A percentile compares a stretch with the other conserved stretches of the same genome.
These are phyloP conservation scores for Coniochaeta sp. DNA, from an alignment of 2,329 filamentous ascomycete genomes.

Conservation along the genomic window DNA sequence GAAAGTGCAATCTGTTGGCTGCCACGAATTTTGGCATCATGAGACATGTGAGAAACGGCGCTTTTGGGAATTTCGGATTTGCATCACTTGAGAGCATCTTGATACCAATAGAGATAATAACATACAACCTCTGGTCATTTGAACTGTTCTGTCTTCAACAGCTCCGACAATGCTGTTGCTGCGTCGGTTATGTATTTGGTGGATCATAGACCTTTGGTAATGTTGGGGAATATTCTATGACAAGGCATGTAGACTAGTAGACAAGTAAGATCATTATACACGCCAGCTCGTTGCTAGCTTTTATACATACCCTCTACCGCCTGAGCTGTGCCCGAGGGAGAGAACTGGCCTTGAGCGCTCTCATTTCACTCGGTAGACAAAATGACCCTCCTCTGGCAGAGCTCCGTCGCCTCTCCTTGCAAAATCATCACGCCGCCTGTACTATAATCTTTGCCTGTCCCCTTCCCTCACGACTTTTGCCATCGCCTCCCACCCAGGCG, in stretches of 20 bases:
- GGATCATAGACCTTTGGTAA: not conserved
- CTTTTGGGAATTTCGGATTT: not conserved
- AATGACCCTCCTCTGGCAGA: not conserved
- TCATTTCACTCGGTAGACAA: not conserved
- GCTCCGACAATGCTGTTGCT: too few species aligned
- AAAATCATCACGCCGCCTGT: not conserved
- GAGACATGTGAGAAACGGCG: not conserved
- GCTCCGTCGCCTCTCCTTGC: not conserved
- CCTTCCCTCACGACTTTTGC: slow-evolving; percentile 41
- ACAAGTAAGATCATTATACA: not conserved
- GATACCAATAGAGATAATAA: not conserved
- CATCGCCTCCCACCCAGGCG: slow-evolving; percentile 43
- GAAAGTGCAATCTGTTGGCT: not conserved
- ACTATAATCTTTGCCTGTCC: slow-evolving; percentile 43
- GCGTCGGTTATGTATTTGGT: too few species aligned
- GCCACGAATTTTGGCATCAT: not conserved
- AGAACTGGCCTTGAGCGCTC: not conserved
- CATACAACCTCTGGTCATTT: not conserved
- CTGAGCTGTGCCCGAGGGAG: not conserved
- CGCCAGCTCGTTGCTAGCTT: not conserved
- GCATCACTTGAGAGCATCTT: not conserved
- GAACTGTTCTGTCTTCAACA: too few species aligned
- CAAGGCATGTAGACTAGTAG: not conserved
- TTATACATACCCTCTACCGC: not conserved
- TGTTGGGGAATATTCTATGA: not conserved